A percentile compares a stretch with the other conserved stretches of the same genome.
phyloP scores from a whole-genome alignment of 176 grass and related monocot genomes.

The Alloteropsis semialata region DNA sequence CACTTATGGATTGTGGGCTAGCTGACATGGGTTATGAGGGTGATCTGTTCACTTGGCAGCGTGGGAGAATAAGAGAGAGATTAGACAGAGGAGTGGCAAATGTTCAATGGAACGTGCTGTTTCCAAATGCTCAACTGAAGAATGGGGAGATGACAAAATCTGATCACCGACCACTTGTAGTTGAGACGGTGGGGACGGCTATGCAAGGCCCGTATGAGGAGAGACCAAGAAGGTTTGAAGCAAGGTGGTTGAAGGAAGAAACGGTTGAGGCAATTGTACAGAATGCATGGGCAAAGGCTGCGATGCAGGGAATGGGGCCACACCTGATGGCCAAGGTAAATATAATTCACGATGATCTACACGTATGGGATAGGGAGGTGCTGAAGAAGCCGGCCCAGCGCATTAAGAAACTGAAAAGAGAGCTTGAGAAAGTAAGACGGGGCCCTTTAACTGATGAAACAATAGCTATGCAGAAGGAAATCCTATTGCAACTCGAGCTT shows the following conservation, averaged over 20 bases:
- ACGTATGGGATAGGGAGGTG: no score
- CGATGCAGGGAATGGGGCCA: rapidly evolving
- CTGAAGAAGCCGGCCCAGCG: neutral
- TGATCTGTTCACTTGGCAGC: neutral
- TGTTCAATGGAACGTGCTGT: neutral
- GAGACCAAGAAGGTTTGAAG: neutral
- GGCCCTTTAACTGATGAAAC: neutral
- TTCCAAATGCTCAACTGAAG: rapidly evolving
- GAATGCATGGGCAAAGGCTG: no score
- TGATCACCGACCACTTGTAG: neutral
- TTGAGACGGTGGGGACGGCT: no score
- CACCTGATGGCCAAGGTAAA: no score
- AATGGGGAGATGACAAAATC: neutral
- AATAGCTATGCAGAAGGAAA: neutral
- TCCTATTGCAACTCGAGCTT: rapidly evolving
- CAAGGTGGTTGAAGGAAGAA: neutral
- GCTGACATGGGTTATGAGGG: neutral
- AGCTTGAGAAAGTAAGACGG: neutral
- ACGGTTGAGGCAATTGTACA: neutral
- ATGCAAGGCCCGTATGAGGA: rapidly evolving
- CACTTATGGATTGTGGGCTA: neutral
- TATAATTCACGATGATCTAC: no score
- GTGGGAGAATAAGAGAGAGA: neutral
- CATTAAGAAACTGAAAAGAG: neutral
- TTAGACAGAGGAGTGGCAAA: neutral